Evolutionary conservation across 163 green algal genomes (phyloP).

Genomic region (Chlamydomonas reinhardtii): DNA sequence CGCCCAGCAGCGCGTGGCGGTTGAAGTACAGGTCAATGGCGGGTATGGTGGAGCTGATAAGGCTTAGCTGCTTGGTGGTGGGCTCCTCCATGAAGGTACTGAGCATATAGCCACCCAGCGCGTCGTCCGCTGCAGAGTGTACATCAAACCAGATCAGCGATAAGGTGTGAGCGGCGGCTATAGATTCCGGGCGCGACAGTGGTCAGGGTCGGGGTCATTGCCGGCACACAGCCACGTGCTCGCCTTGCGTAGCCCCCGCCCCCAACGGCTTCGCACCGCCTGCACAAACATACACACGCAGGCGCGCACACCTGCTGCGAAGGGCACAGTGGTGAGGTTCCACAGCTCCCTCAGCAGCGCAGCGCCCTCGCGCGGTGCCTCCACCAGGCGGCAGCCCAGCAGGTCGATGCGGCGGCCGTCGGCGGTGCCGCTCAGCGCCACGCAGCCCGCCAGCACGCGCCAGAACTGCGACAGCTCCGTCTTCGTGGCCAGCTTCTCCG

Average conservation of each 20-base stretch:
- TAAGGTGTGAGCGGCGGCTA: no score
- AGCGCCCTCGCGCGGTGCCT: slow-evolving; percentile 54
- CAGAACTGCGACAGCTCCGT: slow-evolving; percentile 64
- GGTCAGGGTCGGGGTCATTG: no score
- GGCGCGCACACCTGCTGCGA: slow-evolving; percentile 21
- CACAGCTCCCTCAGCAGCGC: slow-evolving; percentile 60
- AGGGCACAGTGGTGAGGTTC: slow-evolving; percentile 51
- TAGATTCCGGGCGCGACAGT: no score
- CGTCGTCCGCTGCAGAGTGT: slow-evolving; percentile 30
- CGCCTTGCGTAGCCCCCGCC: no score
- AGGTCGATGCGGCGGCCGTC: slow-evolving; percentile 58
- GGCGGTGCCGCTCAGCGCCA: slow-evolving; percentile 35
- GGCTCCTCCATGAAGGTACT: slow-evolving; percentile 64
- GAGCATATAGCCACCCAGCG: slow-evolving; percentile 47
- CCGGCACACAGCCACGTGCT: no score
- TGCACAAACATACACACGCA: no score
- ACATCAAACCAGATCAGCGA: no score
- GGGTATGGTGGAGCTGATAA: slow-evolving; percentile 57
- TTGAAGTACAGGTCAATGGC: slow-evolving; percentile 65
- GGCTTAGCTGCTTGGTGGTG: slow-evolving; percentile 34
- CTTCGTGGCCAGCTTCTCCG: slow-evolving; percentile 51
- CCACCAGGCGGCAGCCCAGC: slow-evolving; percentile 56
- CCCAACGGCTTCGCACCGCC: no score
- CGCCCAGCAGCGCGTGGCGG: slow-evolving; percentile 22
- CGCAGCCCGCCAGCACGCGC: slow-evolving; percentile 57